Evolutionary conservation across 257 asterid species (phyloP).

Genomic region (Scutellaria minor): DNA sequence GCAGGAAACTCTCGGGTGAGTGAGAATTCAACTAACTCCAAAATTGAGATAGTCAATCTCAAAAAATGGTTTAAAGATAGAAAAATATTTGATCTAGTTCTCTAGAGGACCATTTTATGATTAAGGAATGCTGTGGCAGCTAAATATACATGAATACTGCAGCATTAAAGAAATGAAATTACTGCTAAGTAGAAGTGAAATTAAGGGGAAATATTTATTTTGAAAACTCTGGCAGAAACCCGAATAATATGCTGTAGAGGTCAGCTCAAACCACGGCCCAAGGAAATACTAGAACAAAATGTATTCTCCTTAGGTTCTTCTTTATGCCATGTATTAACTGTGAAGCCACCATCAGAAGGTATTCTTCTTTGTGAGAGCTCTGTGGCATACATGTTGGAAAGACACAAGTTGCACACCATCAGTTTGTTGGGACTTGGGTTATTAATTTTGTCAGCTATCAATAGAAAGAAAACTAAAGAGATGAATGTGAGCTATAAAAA

Average conservation of each 20-base stretch:
- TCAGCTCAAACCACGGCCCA: not conserved
- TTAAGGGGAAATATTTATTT: too few species aligned
- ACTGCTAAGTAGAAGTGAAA: not conserved
- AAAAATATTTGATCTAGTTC: conserved; percentile 10
- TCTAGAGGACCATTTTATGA: not conserved
- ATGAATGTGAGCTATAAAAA: not conserved
- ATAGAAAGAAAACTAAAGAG: not conserved
- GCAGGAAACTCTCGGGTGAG: not conserved
- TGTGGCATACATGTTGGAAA: conserved; percentile 3
- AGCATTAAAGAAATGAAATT: not conserved
- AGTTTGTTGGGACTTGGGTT: not conserved
- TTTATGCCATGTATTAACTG: too few species aligned
- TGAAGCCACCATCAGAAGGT: too few species aligned
- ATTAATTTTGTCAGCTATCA: not conserved
- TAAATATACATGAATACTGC: conserved; percentile 1
- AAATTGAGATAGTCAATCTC: not conserved
- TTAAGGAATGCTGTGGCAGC: not conserved
- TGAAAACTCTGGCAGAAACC: not conserved
- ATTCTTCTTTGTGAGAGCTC: not conserved
- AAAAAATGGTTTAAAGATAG: not conserved
- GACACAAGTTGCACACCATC: not conserved
- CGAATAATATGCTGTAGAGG: not conserved
- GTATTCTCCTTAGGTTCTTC: not conserved
- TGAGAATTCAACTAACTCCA: not conserved
- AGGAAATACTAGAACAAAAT: not conserved